Percentiles rank a stretch among this genome's conserved stretches.
These are phyloP conservation scores for Sesbania bispinosa DNA, from an alignment of 306 rosid genomes.

Conservation along the genomic window DNA sequence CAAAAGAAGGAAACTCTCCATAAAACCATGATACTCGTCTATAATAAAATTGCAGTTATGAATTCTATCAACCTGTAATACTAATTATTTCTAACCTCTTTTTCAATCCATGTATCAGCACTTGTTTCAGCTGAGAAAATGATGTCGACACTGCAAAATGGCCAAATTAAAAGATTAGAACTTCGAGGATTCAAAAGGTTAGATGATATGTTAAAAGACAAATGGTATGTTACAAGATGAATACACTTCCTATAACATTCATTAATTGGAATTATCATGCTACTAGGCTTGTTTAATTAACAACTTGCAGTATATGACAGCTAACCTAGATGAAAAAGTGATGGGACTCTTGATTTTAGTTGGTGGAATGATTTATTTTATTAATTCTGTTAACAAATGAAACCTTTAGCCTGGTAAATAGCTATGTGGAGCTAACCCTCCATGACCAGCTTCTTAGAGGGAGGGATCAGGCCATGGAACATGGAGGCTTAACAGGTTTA, in stretches of 20 bases:
- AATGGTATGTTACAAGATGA: not conserved
- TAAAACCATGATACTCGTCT: not conserved
- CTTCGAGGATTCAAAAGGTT: not conserved
- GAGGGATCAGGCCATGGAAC: not conserved
- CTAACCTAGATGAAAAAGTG: not conserved
- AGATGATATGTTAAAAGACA: not conserved
- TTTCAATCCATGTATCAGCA: conserved; percentile 97
- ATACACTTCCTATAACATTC: not conserved
- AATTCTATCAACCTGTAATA: conserved; percentile 15
- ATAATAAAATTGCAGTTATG: not conserved
- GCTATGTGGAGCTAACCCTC: not conserved
- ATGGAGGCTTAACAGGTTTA: not conserved
- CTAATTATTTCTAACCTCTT: conserved; percentile 70
- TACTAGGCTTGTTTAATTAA: not conserved
- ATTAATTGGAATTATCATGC: not conserved
- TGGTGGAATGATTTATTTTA: not conserved
- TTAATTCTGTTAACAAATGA: not conserved
- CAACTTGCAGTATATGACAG: not conserved
- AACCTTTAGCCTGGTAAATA: conserved; percentile 2
- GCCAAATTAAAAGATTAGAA: conserved; percentile 17
- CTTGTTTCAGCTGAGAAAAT: conserved; percentile 70
- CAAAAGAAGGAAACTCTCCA: not conserved
- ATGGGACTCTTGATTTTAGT: not conserved
- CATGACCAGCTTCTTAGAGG: conserved; percentile 11
- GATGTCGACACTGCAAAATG: conserved; percentile 72